Conservation (phyloP, 441 rosid genomes). For the Hura crepitans region DNA sequence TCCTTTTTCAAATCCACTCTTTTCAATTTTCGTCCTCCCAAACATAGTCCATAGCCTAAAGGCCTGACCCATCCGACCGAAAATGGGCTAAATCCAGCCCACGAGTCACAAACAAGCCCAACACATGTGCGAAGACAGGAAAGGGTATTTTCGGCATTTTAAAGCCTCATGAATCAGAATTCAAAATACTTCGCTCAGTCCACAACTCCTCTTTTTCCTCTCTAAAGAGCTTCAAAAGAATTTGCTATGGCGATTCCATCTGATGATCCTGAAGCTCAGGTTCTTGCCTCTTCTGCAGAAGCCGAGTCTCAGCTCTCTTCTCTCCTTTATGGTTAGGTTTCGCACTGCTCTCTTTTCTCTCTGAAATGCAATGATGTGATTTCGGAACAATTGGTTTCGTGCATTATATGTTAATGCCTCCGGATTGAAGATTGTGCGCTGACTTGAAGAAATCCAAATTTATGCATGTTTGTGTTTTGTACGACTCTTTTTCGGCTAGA, state of each 20-base stretch:
- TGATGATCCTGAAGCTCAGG: conserved; percentile 30
- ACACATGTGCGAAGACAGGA: too few species aligned
- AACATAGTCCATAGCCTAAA: too few species aligned
- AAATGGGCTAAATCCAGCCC: too few species aligned
- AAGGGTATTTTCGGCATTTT: too few species aligned
- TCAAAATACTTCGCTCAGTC: neutral
- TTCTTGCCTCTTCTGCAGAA: conserved; percentile 30
- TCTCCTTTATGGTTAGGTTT: conserved; percentile 55
- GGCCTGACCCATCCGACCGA: too few species aligned
- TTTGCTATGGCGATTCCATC: conserved; percentile 49
- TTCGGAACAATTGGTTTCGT: neutral
- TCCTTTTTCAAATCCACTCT: too few species aligned
- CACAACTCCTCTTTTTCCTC: neutral
- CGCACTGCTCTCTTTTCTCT: neutral
- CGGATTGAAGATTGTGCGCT: neutral
- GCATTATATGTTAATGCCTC: neutral
- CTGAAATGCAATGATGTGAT: neutral
- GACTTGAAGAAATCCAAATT: neutral
- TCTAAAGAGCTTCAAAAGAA: neutral
- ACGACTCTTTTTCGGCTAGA: neutral
- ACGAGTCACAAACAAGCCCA: too few species aligned
- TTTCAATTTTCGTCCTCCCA: too few species aligned
- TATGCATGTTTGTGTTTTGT: too few species aligned
- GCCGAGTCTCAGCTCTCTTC: conserved; percentile 64
- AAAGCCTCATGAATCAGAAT: too few species aligned